phyloP scores from a whole-genome alignment of 2,329 filamentous ascomycete genomes.

The Fusarium sp. region DNA sequence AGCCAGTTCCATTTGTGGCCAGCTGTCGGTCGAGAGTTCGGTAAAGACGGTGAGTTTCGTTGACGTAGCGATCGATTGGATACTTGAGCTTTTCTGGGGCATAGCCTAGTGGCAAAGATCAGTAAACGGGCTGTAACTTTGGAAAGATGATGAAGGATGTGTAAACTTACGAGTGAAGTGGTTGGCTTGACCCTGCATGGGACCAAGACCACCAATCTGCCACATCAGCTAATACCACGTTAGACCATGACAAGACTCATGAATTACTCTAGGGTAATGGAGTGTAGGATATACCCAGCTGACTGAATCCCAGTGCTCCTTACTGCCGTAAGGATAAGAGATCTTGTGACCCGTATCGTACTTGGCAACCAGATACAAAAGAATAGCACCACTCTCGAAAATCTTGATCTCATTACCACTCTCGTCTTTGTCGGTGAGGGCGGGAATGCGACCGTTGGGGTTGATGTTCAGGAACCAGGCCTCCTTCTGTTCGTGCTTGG shows the following conservation, averaged over 20 bases:
- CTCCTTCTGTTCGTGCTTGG: constrained; percentile 77
- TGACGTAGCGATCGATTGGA: constrained; percentile 75
- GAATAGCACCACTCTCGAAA: constrained; percentile 86
- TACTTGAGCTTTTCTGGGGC: not conserved
- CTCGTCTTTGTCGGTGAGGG: constrained; percentile 81
- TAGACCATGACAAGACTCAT: not conserved
- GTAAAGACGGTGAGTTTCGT: constrained; percentile 87
- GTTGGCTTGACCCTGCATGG: constrained; percentile 85
- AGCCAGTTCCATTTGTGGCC: constrained; percentile 65
- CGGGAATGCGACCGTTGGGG: constrained; percentile 91
- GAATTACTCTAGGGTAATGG: rapidly evolving
- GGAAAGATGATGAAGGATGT: constrained; percentile 26
- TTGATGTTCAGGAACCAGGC: constrained; percentile 92
- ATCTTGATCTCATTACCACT: constrained; percentile 79
- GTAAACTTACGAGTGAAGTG: constrained; percentile 74
- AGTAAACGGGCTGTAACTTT: not conserved
- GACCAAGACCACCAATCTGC: constrained; percentile 83
- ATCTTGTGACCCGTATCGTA: constrained; percentile 88
- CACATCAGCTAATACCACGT: constrained; percentile 67
- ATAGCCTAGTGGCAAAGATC: not conserved
- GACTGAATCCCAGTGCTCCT: constrained; percentile 82
- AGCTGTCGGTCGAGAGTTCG: constrained; percentile 77
- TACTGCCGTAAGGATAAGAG: constrained; percentile 77
- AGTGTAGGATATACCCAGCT: constrained; percentile 71
- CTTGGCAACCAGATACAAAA: constrained; percentile 84